Evolutionary conservation across 371 early-diverging fungal species (phyloP), one percentile per base, ranked within the genome.

Genomic region (Capillidium heterosporum): DNA sequence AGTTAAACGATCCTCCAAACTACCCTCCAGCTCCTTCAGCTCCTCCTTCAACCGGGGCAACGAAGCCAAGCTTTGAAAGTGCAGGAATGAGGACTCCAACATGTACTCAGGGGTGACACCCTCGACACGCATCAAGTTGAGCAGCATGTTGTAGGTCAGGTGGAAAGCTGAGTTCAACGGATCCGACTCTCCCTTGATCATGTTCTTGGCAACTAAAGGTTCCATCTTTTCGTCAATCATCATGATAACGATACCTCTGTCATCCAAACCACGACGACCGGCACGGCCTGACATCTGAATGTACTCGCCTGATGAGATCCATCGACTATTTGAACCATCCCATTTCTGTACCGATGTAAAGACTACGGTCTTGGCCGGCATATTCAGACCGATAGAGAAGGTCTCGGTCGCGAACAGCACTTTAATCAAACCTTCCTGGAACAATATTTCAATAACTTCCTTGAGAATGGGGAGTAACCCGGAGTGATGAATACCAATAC

Each of bases 401-500:
- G 99, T 99, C 67, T 99, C 99, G 0, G 99, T 99, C 35, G 99
- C 99, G 82, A 99, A 99, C 35, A 99, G 73, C 15, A 98, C 93
- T 73, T 99, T 99, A 35, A 99, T 64, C 48, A 99, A 70, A 39
- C 91, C 92, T 73, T 99, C 98, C 67, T 97, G 98, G 79, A 99
- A 99, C 28, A 99, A 76, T 58, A 99, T 92, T 73, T 99, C 99
- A 32, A 99, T 96, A 10, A 97, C 91, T 73, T 99, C 99, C 70
- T 99, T 99, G 59, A 99, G 74, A 44, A 99, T 94, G 0, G 99
- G 99, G 52, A 99, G 72, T 32, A 99, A 71, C 41, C 99, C 99
- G 63, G 95, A 93, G 70, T 99, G 99, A 76, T 99, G 99, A 58
- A 99, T 92, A 44, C 99, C 99, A 60, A 99, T 92, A 32, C 99